These are phyloP conservation scores for Neurospora sp. DNA, from an alignment of 495 filamentous ascomycete genomes.

Conservation along the genomic window DNA sequence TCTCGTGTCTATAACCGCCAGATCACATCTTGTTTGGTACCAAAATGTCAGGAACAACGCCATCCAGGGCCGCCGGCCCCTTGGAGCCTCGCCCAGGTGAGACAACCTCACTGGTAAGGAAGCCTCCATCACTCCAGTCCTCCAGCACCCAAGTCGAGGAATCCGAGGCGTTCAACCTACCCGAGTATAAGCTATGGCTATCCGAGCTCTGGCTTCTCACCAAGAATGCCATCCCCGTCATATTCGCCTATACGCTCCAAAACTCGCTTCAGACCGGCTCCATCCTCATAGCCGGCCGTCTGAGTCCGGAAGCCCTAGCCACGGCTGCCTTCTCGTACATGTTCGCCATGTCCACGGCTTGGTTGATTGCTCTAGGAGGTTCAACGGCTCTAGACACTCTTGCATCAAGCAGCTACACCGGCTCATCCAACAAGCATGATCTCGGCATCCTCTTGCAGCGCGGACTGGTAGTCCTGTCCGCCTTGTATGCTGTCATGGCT, in stretches of 20 bases:
- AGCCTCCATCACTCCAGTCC: slow-evolving; percentile 14
- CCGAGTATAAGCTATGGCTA: slow-evolving; percentile 24
- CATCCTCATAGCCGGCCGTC: slow-evolving; percentile 68
- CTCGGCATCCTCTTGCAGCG: slow-evolving; percentile 76
- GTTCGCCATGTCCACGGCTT: slow-evolving; percentile 87
- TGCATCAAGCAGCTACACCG: slow-evolving; percentile 78
- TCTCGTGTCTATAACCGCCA: neutral
- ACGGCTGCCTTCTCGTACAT: slow-evolving; percentile 81
- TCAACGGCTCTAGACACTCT: slow-evolving; percentile 87
- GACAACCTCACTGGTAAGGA: slow-evolving; percentile 40
- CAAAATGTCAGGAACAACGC: slow-evolving; percentile 1
- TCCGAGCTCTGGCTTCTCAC: slow-evolving; percentile 61
- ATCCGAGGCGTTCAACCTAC: slow-evolving; percentile 2
- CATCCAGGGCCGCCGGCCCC: neutral
- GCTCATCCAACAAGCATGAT: slow-evolving; percentile 70
- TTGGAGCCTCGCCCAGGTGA: slow-evolving; percentile 23
- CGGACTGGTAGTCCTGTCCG: slow-evolving; percentile 60
- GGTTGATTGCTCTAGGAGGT: slow-evolving; percentile 87
- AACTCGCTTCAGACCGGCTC: slow-evolving; percentile 82
- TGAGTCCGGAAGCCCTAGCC: slow-evolving; percentile 72
- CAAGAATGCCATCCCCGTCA: slow-evolving; percentile 66
- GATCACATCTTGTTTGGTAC: neutral
- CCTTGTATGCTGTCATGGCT: slow-evolving; percentile 69
- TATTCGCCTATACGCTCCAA: slow-evolving; percentile 81
- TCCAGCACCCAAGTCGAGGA: neutral